Evolutionary conservation across 2,329 filamentous ascomycete genomes (phyloP).

Genomic region (Alternaria rosae): DNA sequence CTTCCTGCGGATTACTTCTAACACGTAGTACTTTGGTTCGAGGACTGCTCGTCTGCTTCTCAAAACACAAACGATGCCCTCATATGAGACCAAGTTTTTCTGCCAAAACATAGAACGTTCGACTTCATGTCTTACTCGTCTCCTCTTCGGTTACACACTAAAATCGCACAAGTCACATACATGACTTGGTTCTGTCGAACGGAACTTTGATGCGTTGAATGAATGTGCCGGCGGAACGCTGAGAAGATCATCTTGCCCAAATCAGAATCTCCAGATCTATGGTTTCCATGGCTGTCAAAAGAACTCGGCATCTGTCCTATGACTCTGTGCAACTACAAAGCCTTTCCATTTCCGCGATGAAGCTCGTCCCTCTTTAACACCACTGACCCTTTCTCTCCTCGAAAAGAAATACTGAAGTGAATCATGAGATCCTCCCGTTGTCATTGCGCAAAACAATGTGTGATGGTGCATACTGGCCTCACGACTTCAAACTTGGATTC

Average conservation of each 20-base stretch:
- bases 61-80: background rate
- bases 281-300: background rate
- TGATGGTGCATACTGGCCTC: accelerated
- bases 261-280: background rate
- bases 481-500: background rate
- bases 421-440: background rate
- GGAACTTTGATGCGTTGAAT: background rate
- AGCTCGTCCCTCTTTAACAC: background rate
- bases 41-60: background rate
- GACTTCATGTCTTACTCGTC: too few relatives aligned
- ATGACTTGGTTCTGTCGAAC: background rate
- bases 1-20: too few relatives aligned
- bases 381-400: background rate
- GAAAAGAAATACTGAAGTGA: background rate
- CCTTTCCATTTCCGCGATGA: background rate
- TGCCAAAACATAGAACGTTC: background rate
- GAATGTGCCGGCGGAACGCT: background rate
- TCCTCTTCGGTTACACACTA: too few relatives aligned
- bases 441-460: background rate
- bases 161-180: too few relatives aligned
- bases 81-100: background rate
- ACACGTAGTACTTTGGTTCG: too few relatives aligned
- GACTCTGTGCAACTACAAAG: background rate
- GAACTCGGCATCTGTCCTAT: background rate
- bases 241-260: background rate